These are phyloP conservation scores for Penicillium atrosanguineum DNA, from an alignment of 495 filamentous ascomycete genomes.

Conservation along the genomic window DNA sequence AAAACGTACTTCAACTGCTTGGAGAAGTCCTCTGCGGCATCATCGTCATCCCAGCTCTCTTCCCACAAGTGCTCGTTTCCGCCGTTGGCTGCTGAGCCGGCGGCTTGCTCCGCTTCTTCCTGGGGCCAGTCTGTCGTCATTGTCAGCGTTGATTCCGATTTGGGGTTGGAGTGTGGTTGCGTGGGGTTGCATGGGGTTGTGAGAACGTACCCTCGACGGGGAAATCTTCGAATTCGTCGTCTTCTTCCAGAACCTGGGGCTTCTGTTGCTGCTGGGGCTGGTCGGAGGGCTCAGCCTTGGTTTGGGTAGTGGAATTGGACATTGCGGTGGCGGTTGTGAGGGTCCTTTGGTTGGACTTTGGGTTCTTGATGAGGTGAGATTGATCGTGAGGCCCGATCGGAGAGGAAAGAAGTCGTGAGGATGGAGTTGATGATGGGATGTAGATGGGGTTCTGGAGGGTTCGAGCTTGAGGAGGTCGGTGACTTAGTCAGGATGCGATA, in stretches of 20 bases:
- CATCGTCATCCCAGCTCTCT: constrained; percentile 99
- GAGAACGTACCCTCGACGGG: constrained; percentile 78
- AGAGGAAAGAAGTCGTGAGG: neutral
- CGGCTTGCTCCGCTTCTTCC: constrained; percentile 79
- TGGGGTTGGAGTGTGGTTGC: too few relatives aligned
- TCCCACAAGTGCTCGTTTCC: constrained; percentile 89
- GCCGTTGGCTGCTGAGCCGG: constrained; percentile 40
- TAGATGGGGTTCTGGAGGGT: neutral
- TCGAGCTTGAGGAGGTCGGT: neutral
- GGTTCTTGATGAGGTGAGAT: neutral
- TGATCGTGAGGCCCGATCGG: neutral
- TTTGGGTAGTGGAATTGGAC: constrained; percentile 41
- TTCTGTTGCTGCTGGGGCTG: constrained; percentile 51
- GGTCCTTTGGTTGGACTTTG: constrained; percentile 28
- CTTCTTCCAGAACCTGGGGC: constrained; percentile 78
- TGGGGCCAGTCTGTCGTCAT: constrained; percentile 71
- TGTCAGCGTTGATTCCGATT: neutral
- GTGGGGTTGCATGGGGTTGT: neutral
- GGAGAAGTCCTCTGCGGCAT: constrained; percentile 94
- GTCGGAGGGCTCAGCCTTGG: constrained; percentile 40
- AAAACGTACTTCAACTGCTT: constrained; percentile 83
- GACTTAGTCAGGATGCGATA: neutral
- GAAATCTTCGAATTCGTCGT: constrained; percentile 99
- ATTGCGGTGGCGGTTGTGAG: constrained; percentile 25
- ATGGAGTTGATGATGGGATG: neutral